phyloP scores from a whole-genome alignment of 2,329 filamentous ascomycete species.

The Xylaria sp. region DNA sequence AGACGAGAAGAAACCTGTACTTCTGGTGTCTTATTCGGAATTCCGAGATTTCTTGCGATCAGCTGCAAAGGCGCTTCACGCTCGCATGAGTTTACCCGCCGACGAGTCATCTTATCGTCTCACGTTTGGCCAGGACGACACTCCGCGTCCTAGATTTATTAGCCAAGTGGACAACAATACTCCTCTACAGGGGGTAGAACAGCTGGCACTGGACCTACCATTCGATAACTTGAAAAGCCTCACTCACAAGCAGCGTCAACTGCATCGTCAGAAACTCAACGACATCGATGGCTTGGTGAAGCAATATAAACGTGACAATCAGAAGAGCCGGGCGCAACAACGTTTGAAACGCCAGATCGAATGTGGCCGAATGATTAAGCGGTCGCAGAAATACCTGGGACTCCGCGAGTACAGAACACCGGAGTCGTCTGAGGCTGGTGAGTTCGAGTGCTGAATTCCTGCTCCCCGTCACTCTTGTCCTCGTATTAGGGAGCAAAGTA shows the following conservation, averaged over 20 bases:
- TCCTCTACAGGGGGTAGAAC: slow-evolving; percentile 29
- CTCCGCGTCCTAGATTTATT: slow-evolving; percentile 63
- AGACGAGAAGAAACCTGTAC: slow-evolving; percentile 40
- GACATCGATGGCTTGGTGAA: slow-evolving; percentile 46
- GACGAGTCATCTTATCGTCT: slow-evolving; percentile 32
- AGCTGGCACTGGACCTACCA: slow-evolving; percentile 35
- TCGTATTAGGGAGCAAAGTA: too few species aligned
- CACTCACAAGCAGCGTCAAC: slow-evolving; percentile 36
- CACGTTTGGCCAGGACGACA: slow-evolving; percentile 54
- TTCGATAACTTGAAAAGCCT: slow-evolving; percentile 35
- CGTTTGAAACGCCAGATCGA: slow-evolving; percentile 42
- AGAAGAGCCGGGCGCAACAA: slow-evolving; percentile 34
- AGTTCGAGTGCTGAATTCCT: not conserved
- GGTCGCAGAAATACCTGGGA: slow-evolving; percentile 66
- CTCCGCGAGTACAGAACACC: slow-evolving; percentile 39
- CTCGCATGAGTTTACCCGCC: slow-evolving; percentile 52
- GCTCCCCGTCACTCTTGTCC: too few species aligned
- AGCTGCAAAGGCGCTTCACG: slow-evolving; percentile 56
- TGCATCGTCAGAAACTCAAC: slow-evolving; percentile 51
- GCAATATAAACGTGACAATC: slow-evolving; percentile 25
- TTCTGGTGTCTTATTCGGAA: slow-evolving; percentile 61
- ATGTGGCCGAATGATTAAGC: slow-evolving; percentile 53
- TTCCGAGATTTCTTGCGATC: slow-evolving; percentile 62
- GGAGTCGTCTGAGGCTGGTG: not conserved
- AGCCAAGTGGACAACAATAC: slow-evolving; percentile 48